Conservation (phyloP, 176 grass and related monocot species). For the Aegilops bicornis region DNA sequence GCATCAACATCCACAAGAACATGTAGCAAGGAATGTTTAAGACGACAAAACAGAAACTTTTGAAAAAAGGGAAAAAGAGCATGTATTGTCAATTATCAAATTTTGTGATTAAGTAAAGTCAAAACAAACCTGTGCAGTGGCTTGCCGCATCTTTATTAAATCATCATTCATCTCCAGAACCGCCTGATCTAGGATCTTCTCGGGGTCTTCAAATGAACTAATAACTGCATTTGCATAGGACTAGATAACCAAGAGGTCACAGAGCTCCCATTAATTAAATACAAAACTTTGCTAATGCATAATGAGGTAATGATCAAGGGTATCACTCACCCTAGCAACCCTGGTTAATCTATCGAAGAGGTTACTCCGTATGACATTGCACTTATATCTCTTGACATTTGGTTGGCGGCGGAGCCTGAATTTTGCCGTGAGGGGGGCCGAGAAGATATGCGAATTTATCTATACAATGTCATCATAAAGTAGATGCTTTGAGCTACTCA, state of each 20-base stretch:
- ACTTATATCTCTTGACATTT: slow-evolving; percentile 61
- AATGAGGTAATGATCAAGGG: slow-evolving; percentile 15
- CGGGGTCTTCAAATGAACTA: slow-evolving; percentile 94
- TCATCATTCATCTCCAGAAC: slow-evolving; percentile 99
- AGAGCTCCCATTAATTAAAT: slow-evolving; percentile 15
- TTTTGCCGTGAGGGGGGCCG: not conserved
- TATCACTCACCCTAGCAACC: slow-evolving; percentile 72
- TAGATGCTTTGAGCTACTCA: not conserved
- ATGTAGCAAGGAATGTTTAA: not conserved
- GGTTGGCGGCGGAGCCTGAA: slow-evolving; percentile 27
- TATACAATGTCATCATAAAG: not conserved
- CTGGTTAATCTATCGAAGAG: slow-evolving; percentile 88
- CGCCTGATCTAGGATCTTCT: slow-evolving; percentile 98
- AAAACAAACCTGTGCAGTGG: slow-evolving; percentile 86
- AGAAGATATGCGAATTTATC: slow-evolving; percentile 3
- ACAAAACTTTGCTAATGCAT: not conserved
- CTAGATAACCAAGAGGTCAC: slow-evolving; percentile 43
- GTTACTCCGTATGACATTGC: slow-evolving; percentile 77
- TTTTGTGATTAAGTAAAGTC: not conserved
- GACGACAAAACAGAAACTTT: not conserved
- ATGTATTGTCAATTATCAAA: slow-evolving; percentile 1
- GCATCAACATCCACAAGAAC: not conserved
- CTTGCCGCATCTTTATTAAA: slow-evolving; percentile 98
- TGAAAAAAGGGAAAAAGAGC: not conserved
- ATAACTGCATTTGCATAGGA: slow-evolving; percentile 94